phyloP scores from a whole-genome alignment of 805 yeast genomes.

The Myxozyma kluyveri region DNA sequence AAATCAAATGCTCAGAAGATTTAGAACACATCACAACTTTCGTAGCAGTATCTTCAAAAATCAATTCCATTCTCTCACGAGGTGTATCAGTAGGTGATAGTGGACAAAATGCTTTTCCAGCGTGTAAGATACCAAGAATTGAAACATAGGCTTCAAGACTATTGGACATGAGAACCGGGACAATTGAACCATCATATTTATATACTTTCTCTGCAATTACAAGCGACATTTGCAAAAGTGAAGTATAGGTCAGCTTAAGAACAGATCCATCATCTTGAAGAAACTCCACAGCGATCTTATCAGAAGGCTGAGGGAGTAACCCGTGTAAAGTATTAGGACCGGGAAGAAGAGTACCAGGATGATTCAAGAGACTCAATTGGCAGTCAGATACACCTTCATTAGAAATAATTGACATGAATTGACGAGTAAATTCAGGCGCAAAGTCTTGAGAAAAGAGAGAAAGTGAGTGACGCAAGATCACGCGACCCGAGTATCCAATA shows the following conservation, averaged over 20 bases:
- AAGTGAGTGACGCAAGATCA: too few relatives aligned
- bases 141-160: conserved; percentile 28
- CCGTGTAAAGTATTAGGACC: conserved; percentile 18
- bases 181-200: conserved; percentile 1
- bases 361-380: conserved; percentile 9
- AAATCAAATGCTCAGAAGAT: too few relatives aligned
- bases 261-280: conserved; percentile 1
- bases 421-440: conserved; percentile 1
- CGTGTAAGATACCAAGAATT: conserved; percentile 28
- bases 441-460: too few relatives aligned
- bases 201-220: conserved; percentile 2
- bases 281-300: conserved; percentile 17
- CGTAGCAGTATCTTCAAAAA: conserved; percentile 24
- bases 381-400: too few relatives aligned
- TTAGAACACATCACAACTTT: too few relatives aligned
- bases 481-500: too few relatives aligned
- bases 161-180: conserved; percentile 30
- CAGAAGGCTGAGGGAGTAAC: background rate
- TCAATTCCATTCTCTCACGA: conserved; percentile 21
- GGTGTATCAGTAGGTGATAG: conserved; percentile 24
- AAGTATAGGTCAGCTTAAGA: conserved; percentile 5
- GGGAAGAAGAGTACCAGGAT: conserved; percentile 1
- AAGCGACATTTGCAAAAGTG: conserved; percentile 9
- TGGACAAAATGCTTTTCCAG: conserved; percentile 33
- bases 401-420: background rate